Evolutionary conservation across 306 rosid species (phyloP), one percentile per base, ranked within the genome.

Genomic region (Cucumis cinereus): DNA sequence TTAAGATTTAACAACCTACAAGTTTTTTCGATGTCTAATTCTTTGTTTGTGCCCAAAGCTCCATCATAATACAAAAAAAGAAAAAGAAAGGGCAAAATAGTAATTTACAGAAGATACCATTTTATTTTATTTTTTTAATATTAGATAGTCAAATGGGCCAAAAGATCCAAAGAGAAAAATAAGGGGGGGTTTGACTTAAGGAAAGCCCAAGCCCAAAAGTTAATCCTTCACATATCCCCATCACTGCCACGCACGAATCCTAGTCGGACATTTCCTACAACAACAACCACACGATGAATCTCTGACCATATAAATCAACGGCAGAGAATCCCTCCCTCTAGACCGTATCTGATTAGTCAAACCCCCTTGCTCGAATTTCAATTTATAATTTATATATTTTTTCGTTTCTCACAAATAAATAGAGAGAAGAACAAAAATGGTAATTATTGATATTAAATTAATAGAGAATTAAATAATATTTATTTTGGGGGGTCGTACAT

Each of bases 181-280:
- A 16, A 55, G 4, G 7, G 35, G 35, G 57, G 77, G 77, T 77
- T 82, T 82, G 85, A 82, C 82, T 67, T 82, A 14, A 14, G 53
- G 6, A 78, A 62, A 62, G 82, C 80, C 82, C 85, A 75, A 53
- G 77, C 67, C 53, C 77, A 17, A 79, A 40, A 55, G 36, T n/a
- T 76, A 69, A 75, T 52, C 19, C 28, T 26, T 70, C 75, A 47
- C 57, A 28, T 70, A 47, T 69, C 78, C 47, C 66, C 60, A 71
- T 81, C 82, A 50, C 78, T 79, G 73, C 77, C 63, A 38, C 73
- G 59, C 74, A 70, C 64, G 82, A 78, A 79, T 73, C 67, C 78
- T 53, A 78, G 78, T 79, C 78, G 78, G 74, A 75, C 41, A 74
- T 56, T 62, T 38, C 61, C 41, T 11, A 19, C 15, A 45, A 68